Evolutionary conservation across 805 yeast species (phyloP).

Genomic region (Starmerella geochares): DNA sequence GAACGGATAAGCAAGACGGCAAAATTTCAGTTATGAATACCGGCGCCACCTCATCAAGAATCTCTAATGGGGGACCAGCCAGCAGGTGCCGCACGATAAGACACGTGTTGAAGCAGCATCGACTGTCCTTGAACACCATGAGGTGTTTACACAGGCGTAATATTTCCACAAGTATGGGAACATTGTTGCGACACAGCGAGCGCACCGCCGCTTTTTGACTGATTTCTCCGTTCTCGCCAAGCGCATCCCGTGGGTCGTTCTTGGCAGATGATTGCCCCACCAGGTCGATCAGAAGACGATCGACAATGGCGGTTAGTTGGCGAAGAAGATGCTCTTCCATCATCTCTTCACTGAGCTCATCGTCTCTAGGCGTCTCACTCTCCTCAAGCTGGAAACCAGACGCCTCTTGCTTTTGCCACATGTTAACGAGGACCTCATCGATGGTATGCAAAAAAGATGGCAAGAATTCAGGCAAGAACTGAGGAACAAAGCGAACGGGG

Average conservation of each 20-base stretch:
- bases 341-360: conserved; percentile 90
- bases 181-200: conserved; percentile 52
- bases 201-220: conserved; percentile 49
- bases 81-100: conserved; percentile 66
- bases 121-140: conserved; percentile 73
- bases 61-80: conserved; percentile 41
- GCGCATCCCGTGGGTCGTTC: conserved; percentile 31
- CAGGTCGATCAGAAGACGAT: conserved; percentile 72
- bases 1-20: conserved; percentile 55
- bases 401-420: conserved; percentile 61
- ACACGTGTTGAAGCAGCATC: conserved; percentile 85
- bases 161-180: conserved; percentile 65
- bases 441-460: conserved; percentile 66
- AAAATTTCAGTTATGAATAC: conserved; percentile 56
- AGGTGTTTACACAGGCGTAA: conserved; percentile 64
- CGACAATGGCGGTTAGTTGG: conserved; percentile 87
- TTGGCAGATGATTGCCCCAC: conserved; percentile 63
- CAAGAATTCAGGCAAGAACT: conserved; percentile 65
- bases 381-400: conserved; percentile 38
- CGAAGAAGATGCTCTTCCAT: conserved; percentile 91
- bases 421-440: conserved; percentile 59
- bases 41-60: conserved; percentile 64
- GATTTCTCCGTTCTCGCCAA: conserved; percentile 35
- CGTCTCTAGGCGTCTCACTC: conserved; percentile 49
- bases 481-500: conserved; percentile 56